Evolutionary conservation across 2,329 filamentous ascomycete genomes (phyloP).

Genomic region (Penicillium rolfsii): DNA sequence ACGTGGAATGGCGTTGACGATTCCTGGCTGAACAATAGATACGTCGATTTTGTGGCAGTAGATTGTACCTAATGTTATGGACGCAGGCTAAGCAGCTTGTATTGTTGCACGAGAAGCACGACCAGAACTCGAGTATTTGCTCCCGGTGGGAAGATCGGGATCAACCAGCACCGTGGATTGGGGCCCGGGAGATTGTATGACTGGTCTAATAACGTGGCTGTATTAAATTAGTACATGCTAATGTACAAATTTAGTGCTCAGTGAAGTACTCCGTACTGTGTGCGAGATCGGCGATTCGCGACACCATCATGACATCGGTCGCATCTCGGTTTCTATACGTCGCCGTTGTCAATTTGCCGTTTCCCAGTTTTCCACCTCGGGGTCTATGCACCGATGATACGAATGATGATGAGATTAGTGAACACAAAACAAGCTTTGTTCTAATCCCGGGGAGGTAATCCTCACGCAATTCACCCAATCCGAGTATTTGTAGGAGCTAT

Average conservation of each 20-base stretch:
- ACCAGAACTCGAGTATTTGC: not conserved
- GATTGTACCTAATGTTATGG: not conserved
- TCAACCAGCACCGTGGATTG: constrained; percentile 10
- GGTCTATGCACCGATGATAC: not conserved
- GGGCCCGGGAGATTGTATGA: constrained; percentile 19
- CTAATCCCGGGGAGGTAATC: not conserved
- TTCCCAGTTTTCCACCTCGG: not conserved
- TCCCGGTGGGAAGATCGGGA: not conserved
- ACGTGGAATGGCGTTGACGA: not conserved
- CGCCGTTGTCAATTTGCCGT: not conserved
- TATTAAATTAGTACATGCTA: too few species aligned
- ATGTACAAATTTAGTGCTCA: too few species aligned
- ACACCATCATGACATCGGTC: constrained; percentile 18
- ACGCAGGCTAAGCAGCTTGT: not conserved
- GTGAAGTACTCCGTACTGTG: not conserved
- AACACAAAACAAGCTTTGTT: not conserved
- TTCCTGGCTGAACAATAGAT: not conserved
- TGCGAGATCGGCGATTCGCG: constrained; percentile 1
- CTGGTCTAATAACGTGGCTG: not conserved
- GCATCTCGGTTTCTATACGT: not conserved
- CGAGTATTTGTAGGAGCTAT: not conserved
- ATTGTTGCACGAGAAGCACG: not conserved
- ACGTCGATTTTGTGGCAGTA: not conserved
- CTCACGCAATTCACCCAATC: not conserved
- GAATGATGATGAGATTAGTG: not conserved